A percentile compares a stretch with the other conserved stretches of the same genome.
phyloP scores from a whole-genome alignment of 2,329 filamentous ascomycete species.

The Xylariaceae sp. region DNA sequence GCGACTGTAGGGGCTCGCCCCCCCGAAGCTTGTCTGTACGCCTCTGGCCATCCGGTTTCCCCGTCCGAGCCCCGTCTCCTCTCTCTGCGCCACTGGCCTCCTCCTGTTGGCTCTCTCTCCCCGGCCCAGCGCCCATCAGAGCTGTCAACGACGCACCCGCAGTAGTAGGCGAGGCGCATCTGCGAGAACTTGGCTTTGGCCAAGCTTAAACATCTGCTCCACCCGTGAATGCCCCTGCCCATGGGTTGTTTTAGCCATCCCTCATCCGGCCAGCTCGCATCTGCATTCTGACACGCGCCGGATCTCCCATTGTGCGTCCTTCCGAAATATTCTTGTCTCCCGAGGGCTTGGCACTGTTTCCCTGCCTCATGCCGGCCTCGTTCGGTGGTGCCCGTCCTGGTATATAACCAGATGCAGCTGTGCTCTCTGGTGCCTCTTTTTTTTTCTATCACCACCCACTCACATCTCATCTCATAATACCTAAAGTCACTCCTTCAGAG shows the following conservation, averaged over 20 bases:
- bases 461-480: slow-evolving; percentile 24
- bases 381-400: slow-evolving; percentile 9
- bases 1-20: no score
- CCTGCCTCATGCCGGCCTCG: slow-evolving; percentile 16
- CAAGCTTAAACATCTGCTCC: slow-evolving; percentile 12
- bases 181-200: no score
- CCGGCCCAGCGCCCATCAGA: no score
- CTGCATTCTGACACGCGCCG: slow-evolving; percentile 33
- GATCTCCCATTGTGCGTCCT: slow-evolving; percentile 29
- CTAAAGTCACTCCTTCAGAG: slow-evolving; percentile 40
- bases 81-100: no score
- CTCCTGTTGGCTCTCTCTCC: no score
- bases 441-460: slow-evolving; percentile 24
- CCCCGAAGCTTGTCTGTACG: no score
- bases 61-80: no score
- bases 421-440: slow-evolving; percentile 16
- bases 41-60: no score
- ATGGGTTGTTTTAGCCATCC: slow-evolving; percentile 19
- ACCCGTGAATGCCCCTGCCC: slow-evolving; percentile 13
- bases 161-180: no score
- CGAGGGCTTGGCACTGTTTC: slow-evolving; percentile 21
- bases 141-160: no score
- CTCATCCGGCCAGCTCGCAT: slow-evolving; percentile 13
- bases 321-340: slow-evolving; percentile 28
- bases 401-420: slow-evolving; percentile 32